Base-by-base conservation (phyloP, 768 basidiomycete genomes). In the Lentinus brumalis region DNA sequence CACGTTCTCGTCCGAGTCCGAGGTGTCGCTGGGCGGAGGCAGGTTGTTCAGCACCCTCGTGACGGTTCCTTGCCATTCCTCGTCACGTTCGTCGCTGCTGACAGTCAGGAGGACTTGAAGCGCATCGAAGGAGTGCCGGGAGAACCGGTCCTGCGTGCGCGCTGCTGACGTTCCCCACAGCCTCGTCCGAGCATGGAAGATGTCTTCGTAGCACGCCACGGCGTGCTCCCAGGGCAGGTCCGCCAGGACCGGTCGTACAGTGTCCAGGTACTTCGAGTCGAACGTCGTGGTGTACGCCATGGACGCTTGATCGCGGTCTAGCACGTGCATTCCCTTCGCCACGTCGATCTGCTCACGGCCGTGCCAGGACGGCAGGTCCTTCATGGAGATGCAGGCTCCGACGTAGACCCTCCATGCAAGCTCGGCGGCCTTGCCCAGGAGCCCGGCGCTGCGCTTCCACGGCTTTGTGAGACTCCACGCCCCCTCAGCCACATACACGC, bases 281-380 rank as follows among this genome's bases (percentile, higher is more conserved):
- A 61, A 50, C 16, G 60, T 56, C 9, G 54, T 56, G 7, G 54
- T 52, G 50, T 61, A 61, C 10, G 60, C 60, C 39, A 51, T 51
- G 30, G 54, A 41, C 12, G 54, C 53, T 1, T 56, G 49, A 40
- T 61, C 54, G 42, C 53, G 39, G 29, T 61, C 53, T 31, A 61
- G 60, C 49, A 15, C 18, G 30, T 18, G 5, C 14, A 50, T 50
- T 3, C n/a, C 40, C 12, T 29, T 35, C 21, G 53, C 47, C 8
- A 61, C 53, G 31, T 15, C 50, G 29, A 56, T 41, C 31, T 61
- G 49, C 32, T 61, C 60, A 15, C 60, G 53, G 0, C 54, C 60
- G 31, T 49, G 60, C 60, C 53, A 61, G 1, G 60, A 50, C 10
- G 59, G 59, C 8, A 53, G 44, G 12, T 60, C 52, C 39, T 54